Conservation (phyloP, 2,329 filamentous ascomycete genomes). For the Zymoseptoria ardabiliae region DNA sequence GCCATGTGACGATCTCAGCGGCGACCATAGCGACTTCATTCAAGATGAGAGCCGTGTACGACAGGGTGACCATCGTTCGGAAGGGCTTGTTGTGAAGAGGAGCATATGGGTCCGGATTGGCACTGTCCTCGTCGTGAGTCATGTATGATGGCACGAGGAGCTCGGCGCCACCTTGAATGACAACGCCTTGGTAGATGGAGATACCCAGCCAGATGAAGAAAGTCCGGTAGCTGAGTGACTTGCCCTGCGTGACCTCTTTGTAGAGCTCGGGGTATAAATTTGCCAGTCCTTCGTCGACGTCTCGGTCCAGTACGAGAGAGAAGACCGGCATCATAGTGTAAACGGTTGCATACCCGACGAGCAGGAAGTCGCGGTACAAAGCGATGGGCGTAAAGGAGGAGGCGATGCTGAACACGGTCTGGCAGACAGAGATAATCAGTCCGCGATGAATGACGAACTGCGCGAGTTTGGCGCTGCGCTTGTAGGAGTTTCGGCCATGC, state of each 20-base stretch:
- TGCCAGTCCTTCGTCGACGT: constrained; percentile 88
- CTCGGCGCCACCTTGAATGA: constrained; percentile 93
- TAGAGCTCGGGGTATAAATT: constrained; percentile 96
- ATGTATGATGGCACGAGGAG: constrained; percentile 69
- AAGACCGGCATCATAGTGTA: constrained; percentile 94
- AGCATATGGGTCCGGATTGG: constrained; percentile 7
- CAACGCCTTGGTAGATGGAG: constrained; percentile 86
- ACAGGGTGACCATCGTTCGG: constrained; percentile 71
- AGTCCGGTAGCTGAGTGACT: constrained; percentile 80
- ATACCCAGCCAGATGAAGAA: constrained; percentile 97
- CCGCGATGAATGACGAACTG: constrained; percentile 98
- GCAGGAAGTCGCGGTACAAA: constrained; percentile 90
- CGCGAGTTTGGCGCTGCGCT: constrained; percentile 85
- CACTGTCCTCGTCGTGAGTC: constrained; percentile 7
- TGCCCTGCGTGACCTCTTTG: constrained; percentile 87
- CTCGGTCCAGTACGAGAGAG: constrained; percentile 85
- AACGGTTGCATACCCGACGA: constrained; percentile 92
- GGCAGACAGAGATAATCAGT: constrained; percentile 88
- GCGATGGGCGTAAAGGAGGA: constrained; percentile 89
- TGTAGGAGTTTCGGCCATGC: constrained; percentile 97
- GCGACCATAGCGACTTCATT: constrained; percentile 98
- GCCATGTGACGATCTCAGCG: constrained; percentile 94
- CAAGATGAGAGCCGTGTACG: constrained; percentile 82
- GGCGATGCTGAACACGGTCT: constrained; percentile 95
- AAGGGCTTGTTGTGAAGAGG: constrained; percentile 25